phyloP scores from a whole-genome alignment of 805 yeast genomes.

The Saccharomycopsis oosterbeekiorum region DNA sequence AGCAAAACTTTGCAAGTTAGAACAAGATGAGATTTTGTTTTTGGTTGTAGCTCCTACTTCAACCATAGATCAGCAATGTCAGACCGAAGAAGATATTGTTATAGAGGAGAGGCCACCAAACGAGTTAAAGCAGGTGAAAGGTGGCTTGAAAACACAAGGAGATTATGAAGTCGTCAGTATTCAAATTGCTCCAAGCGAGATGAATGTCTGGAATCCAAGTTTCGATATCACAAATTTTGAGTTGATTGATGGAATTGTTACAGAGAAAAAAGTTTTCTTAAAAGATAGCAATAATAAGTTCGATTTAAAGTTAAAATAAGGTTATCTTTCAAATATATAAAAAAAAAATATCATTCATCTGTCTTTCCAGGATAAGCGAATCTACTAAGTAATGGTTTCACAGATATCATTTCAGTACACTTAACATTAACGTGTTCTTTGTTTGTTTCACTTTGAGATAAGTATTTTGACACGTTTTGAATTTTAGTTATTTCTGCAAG shows the following conservation, averaged over 20 bases:
- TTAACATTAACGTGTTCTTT: not conserved
- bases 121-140: constrained; percentile 71
- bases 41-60: constrained; percentile 94
- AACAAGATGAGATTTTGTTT: constrained; percentile 56
- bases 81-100: constrained; percentile 61
- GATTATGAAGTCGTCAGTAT: constrained; percentile 36
- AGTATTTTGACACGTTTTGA: not conserved
- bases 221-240: constrained; percentile 87
- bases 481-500: not conserved
- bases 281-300: constrained; percentile 29
- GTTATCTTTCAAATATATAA: not conserved
- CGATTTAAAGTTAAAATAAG: not conserved
- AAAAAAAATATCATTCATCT: not conserved
- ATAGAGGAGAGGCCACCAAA: constrained; percentile 81
- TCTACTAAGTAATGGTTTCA: not conserved
- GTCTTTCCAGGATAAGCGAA: not conserved
- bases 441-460: not conserved
- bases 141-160: constrained; percentile 39
- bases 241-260: constrained; percentile 79
- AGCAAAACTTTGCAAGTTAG: constrained; percentile 58
- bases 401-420: not conserved
- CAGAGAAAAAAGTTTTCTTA: constrained; percentile 56
- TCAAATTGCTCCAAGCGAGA: constrained; percentile 76
- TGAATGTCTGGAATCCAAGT: constrained; percentile 91
- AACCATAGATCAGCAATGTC: constrained; percentile 65